Base-by-base conservation (phyloP, 1,284 basidiomycete species). In the Gomphus bonarii region DNA sequence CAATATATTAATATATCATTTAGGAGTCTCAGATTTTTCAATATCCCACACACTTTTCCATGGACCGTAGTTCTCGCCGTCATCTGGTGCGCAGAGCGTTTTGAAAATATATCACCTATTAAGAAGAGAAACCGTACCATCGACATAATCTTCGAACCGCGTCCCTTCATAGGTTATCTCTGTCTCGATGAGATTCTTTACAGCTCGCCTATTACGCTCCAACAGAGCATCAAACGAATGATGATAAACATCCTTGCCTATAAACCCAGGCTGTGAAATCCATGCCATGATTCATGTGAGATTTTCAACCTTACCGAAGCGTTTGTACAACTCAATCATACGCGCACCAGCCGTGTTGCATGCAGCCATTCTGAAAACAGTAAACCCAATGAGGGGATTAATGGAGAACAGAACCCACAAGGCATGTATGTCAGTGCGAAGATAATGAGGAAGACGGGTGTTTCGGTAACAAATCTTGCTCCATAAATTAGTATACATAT, bases 401-500 rank as follows among this genome's bases (percentile, higher is more conserved):
- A 7, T 35, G 8, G 20, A 25, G 3, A 12, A 25, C 4, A 38
- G 4, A 30, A 40, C 50, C 40, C 50, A 52, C 50, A 52, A 35
- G 14, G 50, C 50, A 30, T 52, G 50, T 20, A 40, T 28, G 36
- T 52, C 50, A 38, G 50, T 52, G 8, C 50, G 64, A 10, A 67
- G 65, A 52, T 68, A 69, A 52, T 67, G 65, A 16, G 65, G 64
- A 28, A 65, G 68, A 42, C 68, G 61, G 30, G 66, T 67, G 53
- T 68, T 69, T 14, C 67, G 38, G 38, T 40, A 40, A 7, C 38
- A 40, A 11, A 40, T 40, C 38, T 67, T 64, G 22, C 67, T 61
- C 25, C 68, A 63, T 67, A 66, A 46, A 22, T 36, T 30, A n/a
- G 50, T 20, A 16, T 11, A 20, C 1, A 47, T 5, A 22, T 20